phyloP scores from a whole-genome alignment of 2,329 filamentous ascomycete species.

The Exophiala aquamarina region DNA sequence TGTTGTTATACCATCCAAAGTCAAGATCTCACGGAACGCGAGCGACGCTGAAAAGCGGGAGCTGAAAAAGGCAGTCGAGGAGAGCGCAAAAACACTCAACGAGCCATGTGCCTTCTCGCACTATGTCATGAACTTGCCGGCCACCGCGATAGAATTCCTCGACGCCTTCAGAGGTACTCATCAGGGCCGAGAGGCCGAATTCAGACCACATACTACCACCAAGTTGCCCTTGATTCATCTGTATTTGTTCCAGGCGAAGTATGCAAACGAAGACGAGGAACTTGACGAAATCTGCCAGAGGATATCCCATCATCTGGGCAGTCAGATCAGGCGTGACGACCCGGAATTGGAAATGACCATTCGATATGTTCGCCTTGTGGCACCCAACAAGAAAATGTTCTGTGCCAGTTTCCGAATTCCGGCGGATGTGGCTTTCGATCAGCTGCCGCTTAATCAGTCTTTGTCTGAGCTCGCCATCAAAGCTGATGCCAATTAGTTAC shows the following conservation, averaged over 20 bases:
- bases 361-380: slow-evolving; percentile 76
- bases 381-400: slow-evolving; percentile 94
- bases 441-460: slow-evolving; percentile 2
- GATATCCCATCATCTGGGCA: slow-evolving; percentile 62
- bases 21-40: slow-evolving; percentile 27
- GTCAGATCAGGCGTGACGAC: slow-evolving; percentile 56
- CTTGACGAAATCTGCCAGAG: slow-evolving; percentile 63
- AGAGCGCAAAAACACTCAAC: slow-evolving; percentile 33
- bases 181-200: slow-evolving; percentile 65
- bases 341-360: slow-evolving; percentile 58
- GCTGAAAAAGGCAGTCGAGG: slow-evolving; percentile 3
- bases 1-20: slow-evolving; percentile 52
- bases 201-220: slow-evolving; percentile 58
- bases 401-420: slow-evolving; percentile 91
- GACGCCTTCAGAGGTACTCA: slow-evolving; percentile 77
- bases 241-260: slow-evolving; percentile 90
- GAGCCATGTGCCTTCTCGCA: slow-evolving; percentile 80
- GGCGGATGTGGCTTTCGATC: slow-evolving; percentile 71
- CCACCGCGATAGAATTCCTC: slow-evolving; percentile 82
- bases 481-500: not conserved
- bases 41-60: slow-evolving; percentile 17
- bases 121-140: slow-evolving; percentile 97
- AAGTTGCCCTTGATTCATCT: slow-evolving; percentile 81
- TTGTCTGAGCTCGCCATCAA: not conserved
- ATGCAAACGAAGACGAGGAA: slow-evolving; percentile 67